phyloP scores from a whole-genome alignment of 2,329 filamentous ascomycete genomes.

The Hypoxylon sp. region DNA sequence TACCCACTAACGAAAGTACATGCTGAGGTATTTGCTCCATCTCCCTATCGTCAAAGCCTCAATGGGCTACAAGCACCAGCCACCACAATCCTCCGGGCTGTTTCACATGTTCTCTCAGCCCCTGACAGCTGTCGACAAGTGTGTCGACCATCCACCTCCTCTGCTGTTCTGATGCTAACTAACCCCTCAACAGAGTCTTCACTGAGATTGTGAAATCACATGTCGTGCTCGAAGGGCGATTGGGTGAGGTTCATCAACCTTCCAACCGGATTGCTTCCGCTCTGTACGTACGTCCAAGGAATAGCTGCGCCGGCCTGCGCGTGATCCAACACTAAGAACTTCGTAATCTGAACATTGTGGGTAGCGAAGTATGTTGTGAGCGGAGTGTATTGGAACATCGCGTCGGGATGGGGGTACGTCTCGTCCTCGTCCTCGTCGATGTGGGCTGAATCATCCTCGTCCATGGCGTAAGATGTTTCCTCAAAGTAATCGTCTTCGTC shows the following conservation, averaged over 20 bases:
- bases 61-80: no score
- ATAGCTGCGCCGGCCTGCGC: no score
- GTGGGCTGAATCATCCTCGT: no score
- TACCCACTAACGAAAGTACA: no score
- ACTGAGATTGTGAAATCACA: not conserved
- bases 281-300: not conserved
- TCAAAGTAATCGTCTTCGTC: not conserved
- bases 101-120: not conserved
- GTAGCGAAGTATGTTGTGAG: not conserved
- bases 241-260: not conserved
- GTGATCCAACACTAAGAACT: not conserved
- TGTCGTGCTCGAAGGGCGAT: not conserved
- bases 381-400: not conserved
- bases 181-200: conserved; percentile 1
- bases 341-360: not conserved
- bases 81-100: not conserved
- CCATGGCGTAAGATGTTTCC: no score
- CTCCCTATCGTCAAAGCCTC: not conserved
- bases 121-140: not conserved
- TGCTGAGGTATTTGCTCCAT: no score
- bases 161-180: not conserved
- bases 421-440: not conserved
- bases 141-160: not conserved
- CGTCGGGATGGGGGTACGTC: not conserved
- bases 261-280: not conserved